These are phyloP conservation scores for Begonia masoniana DNA, from an alignment of 306 rosid species.

Conservation along the genomic window DNA sequence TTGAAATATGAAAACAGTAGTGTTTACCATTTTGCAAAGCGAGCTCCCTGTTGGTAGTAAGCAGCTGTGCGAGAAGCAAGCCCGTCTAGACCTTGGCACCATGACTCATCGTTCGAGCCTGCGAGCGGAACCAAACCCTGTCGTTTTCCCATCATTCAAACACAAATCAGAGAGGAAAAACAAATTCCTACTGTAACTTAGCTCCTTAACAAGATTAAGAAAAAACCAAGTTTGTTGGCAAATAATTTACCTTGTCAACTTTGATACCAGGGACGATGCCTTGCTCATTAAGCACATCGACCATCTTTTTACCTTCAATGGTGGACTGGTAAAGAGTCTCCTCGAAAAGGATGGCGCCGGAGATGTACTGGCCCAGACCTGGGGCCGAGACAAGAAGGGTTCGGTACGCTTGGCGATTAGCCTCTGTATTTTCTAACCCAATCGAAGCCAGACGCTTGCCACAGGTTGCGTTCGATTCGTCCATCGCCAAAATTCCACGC, in stretches of 20 bases:
- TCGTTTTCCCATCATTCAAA: conserved; percentile 12
- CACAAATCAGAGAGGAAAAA: not conserved
- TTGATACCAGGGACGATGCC: conserved; percentile 77
- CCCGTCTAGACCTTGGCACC: conserved; percentile 99
- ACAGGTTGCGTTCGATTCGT: conserved; percentile 82
- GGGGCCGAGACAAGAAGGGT: conserved; percentile 67
- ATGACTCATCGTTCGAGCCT: conserved; percentile 79
- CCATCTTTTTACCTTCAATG: conserved; percentile 62
- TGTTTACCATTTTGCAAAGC: conserved; percentile 83
- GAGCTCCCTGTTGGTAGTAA: conserved; percentile 90
- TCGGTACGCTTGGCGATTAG: conserved; percentile 85
- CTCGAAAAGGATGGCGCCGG: conserved; percentile 88
- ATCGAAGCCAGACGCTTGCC: conserved; percentile 94
- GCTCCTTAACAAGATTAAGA: too few species aligned
- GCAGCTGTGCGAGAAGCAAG: conserved; percentile 86
- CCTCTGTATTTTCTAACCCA: conserved; percentile 86
- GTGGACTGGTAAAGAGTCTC: conserved; percentile 96
- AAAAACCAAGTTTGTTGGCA: not conserved
- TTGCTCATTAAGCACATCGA: conserved; percentile 58
- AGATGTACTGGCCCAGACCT: conserved; percentile 62
- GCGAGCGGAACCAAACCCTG: conserved; percentile 73
- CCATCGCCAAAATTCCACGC: conserved; percentile 94
- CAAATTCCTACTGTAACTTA: not conserved
- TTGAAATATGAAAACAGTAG: not conserved
- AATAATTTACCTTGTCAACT: conserved; percentile 62